Conservation (phyloP, 768 basidiomycete genomes). For the Podaxis sp. region DNA sequence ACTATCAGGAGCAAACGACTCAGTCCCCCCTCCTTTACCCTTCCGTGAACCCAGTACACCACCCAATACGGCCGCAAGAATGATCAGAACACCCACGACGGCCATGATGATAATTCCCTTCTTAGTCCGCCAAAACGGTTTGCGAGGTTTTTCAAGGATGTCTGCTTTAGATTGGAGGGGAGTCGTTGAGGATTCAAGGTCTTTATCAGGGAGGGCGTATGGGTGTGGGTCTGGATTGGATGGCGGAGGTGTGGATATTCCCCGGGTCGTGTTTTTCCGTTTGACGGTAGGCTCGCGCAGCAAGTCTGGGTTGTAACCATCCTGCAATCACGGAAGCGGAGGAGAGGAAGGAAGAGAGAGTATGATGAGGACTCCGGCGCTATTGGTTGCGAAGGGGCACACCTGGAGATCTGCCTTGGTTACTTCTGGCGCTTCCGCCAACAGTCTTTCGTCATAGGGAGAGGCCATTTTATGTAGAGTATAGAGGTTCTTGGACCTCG, state of each 20-base stretch:
- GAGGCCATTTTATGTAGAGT: not conserved
- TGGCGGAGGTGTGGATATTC: conserved; percentile 15
- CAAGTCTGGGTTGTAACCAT: conserved; percentile 28
- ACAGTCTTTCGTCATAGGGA: conserved; percentile 7
- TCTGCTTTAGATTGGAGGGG: conserved; percentile 23
- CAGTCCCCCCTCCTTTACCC: too few species aligned
- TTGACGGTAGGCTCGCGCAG: conserved; percentile 19
- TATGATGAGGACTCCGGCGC: not conserved
- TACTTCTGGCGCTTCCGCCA: conserved; percentile 10
- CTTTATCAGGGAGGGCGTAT: conserved; percentile 4
- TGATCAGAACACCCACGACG: conserved; percentile 22
- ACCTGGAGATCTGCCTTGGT: conserved; percentile 14
- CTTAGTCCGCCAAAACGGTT: conserved; percentile 41
- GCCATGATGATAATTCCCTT: conserved; percentile 34
- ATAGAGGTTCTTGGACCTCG: not conserved
- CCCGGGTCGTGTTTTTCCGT: conserved; percentile 3
- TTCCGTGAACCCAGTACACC: conserved; percentile 51
- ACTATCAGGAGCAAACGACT: too few species aligned
- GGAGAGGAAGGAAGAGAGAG: not conserved
- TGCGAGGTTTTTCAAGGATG: conserved; percentile 37
- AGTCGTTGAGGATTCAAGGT: conserved; percentile 4
- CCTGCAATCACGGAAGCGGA: conserved; percentile 16
- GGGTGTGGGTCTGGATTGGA: conserved; percentile 17
- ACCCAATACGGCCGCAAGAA: conserved; percentile 53
- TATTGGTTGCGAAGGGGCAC: not conserved